These are phyloP conservation scores for Nigrospora osmanthi DNA, from an alignment of 2,329 filamentous ascomycete genomes.

Conservation along the genomic window DNA sequence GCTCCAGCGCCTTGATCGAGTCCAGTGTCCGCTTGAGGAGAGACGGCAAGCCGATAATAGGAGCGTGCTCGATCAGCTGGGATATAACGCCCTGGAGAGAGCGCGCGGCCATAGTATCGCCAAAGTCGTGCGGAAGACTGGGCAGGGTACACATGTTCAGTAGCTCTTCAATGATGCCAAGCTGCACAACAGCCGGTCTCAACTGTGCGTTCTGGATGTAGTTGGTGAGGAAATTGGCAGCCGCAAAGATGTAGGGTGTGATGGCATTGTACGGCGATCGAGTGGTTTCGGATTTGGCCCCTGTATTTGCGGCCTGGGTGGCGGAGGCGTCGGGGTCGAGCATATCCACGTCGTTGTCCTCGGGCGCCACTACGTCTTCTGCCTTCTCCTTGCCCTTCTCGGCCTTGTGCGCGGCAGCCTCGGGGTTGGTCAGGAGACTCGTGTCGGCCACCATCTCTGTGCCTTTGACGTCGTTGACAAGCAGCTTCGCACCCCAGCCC, in stretches of 20 bases:
- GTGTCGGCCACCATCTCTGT: constrained; percentile 50
- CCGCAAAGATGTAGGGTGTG: constrained; percentile 65
- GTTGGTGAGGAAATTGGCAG: constrained; percentile 65
- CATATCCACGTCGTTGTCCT: constrained; percentile 57
- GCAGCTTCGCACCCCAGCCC: constrained; percentile 74
- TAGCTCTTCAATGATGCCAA: constrained; percentile 74
- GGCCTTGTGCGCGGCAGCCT: constrained; percentile 14
- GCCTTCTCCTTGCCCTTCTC: constrained; percentile 31
- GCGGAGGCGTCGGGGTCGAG: constrained; percentile 37
- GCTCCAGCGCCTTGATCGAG: constrained; percentile 59
- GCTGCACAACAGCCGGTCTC: constrained; percentile 66
- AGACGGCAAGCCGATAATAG: constrained; percentile 74
- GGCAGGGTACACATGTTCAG: constrained; percentile 78
- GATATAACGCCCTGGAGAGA: constrained; percentile 69
- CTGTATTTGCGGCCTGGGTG: constrained; percentile 1
- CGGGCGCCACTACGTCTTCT: constrained; percentile 11
- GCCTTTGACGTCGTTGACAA: constrained; percentile 51
- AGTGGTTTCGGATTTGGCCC: constrained; percentile 6
- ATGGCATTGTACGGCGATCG: constrained; percentile 29
- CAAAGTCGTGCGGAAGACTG: constrained; percentile 68
- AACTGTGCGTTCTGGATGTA: constrained; percentile 70
- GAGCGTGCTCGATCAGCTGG: constrained; percentile 70
- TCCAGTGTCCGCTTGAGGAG: constrained; percentile 67
- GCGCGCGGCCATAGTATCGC: constrained; percentile 58
- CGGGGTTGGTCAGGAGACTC: constrained; percentile 19